Percentiles rank a stretch among this genome's conserved stretches.
Conservation (phyloP, 805 yeast species). For the Lachancea sp. region DNA sequence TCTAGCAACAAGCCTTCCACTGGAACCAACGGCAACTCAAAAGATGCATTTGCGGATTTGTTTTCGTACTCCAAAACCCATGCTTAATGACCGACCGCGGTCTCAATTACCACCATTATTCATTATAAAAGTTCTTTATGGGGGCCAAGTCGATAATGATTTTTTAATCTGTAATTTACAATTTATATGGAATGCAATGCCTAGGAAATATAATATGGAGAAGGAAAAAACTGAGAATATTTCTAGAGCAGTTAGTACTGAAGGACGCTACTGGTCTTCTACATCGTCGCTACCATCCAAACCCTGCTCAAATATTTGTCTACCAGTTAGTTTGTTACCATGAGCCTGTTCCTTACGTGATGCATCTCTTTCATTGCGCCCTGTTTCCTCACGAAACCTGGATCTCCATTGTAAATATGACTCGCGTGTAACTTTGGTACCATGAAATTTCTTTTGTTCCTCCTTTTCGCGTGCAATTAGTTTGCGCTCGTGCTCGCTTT, state of each 20-base stretch:
- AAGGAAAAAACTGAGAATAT: neutral
- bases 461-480: slow-evolving; percentile 61
- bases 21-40: slow-evolving; percentile 4
- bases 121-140: slow-evolving; percentile 11
- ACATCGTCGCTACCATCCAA: slow-evolving; percentile 67
- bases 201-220: neutral
- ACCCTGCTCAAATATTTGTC: slow-evolving; percentile 85
- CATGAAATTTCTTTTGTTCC: slow-evolving; percentile 85
- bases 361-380: slow-evolving; percentile 53
- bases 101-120: slow-evolving; percentile 11
- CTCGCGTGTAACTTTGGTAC: slow-evolving; percentile 82
- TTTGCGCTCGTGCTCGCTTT: slow-evolving; percentile 52
- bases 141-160: neutral
- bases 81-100: slow-evolving; percentile 11
- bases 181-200: slow-evolving; percentile 6
- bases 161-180: slow-evolving; percentile 7
- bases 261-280: slow-evolving; percentile 41
- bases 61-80: slow-evolving; percentile 30
- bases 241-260: no score
- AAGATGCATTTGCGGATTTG: slow-evolving; percentile 29
- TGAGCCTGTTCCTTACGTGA: slow-evolving; percentile 52
- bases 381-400: slow-evolving; percentile 64
- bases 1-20: slow-evolving; percentile 9
- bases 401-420: slow-evolving; percentile 68
- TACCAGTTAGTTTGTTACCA: slow-evolving; percentile 75